A percentile compares a stretch with the other conserved stretches of the same genome.
phyloP scores from a whole-genome alignment of 768 basidiomycete species.

The Psilocybe subaeruginosa region DNA sequence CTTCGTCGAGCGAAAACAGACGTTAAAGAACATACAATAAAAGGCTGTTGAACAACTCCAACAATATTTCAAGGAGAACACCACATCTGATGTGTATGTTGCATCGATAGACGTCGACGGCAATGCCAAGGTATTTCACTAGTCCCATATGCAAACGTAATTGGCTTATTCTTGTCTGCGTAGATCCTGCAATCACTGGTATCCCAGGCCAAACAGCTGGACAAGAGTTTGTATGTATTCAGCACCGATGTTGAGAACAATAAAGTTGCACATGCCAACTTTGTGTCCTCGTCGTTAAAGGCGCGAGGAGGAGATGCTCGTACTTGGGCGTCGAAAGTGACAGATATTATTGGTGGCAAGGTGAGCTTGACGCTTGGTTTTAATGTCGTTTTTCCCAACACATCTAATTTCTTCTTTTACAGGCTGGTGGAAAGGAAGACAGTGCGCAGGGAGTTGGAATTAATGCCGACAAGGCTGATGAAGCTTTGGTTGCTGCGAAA shows the following conservation, averaged over 20 bases:
- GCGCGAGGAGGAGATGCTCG: slow-evolving; percentile 79
- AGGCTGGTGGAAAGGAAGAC: slow-evolving; percentile 97
- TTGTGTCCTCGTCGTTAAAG: slow-evolving; percentile 61
- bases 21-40: background rate
- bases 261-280: slow-evolving; percentile 90
- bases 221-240: slow-evolving; percentile 89
- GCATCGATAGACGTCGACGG: slow-evolving; percentile 76
- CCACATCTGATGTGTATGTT: slow-evolving; percentile 70
- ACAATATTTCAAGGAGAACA: slow-evolving; percentile 78
- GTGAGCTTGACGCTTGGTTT: slow-evolving; percentile 36
- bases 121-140: slow-evolving; percentile 72
- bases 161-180: background rate
- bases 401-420: slow-evolving; percentile 8
- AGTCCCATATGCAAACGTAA: background rate
- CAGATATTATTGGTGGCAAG: slow-evolving; percentile 88
- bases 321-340: slow-evolving; percentile 82
- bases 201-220: slow-evolving; percentile 76
- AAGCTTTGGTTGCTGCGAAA: slow-evolving; percentile 26
- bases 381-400: background rate
- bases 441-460: slow-evolving; percentile 85
- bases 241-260: slow-evolving; percentile 67
- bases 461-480: slow-evolving; percentile 20
- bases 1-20: background rate
- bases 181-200: slow-evolving; percentile 79
- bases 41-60: slow-evolving; percentile 74